Evolutionary conservation across 768 basidiomycete species (phyloP), one percentile per base, ranked within the genome.

Genomic region (Pholiota molesta): DNA sequence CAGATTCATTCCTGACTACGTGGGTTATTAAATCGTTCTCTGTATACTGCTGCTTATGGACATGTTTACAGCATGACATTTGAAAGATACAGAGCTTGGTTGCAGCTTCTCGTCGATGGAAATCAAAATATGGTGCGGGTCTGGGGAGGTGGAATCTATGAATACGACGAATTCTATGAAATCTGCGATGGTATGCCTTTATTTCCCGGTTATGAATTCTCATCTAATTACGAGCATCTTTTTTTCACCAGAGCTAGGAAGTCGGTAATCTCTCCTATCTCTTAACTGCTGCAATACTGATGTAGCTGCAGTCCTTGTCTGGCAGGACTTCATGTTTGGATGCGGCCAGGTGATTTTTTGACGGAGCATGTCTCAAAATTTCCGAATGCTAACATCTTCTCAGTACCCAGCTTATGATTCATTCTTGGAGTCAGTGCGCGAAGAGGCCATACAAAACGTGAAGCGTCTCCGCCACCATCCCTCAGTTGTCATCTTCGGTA

Each of bases 321-420:
- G 96, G 96, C 96, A 97, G 77, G 97, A 98, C 75, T 96, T 97
- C 75, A 90, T 93, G 90, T 98, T 98, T 73, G 95, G 89, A 33
- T 97, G 96, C 72, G 96, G 95, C 28, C 92, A 94, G 79, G 90
- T 91, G 62, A 16, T 77, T 66, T 16, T 33, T 33, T 8, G 16
- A 3, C 29, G 31, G 52, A 59, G 51, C 29, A 29, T 37, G 17
- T 8, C 35, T 21, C 49, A 26, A 65, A 6, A 31, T 65, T 59
- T 60, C 31, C 45, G 49, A 31, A 62, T 28, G 21, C 31, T 42
- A 11, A 51, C 21, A 16, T 5, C 13, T 29, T 6, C 29, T 58
- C 71, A 94, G 88, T 97, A 97, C 71, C 95, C 95, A 0, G 95
- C 93, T 3, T 89, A 96, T 68, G 87, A 94, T 62, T 83, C 87